Conservation (phyloP, 2,329 filamentous ascomycete species). For the Fusarium tuaranense region DNA sequence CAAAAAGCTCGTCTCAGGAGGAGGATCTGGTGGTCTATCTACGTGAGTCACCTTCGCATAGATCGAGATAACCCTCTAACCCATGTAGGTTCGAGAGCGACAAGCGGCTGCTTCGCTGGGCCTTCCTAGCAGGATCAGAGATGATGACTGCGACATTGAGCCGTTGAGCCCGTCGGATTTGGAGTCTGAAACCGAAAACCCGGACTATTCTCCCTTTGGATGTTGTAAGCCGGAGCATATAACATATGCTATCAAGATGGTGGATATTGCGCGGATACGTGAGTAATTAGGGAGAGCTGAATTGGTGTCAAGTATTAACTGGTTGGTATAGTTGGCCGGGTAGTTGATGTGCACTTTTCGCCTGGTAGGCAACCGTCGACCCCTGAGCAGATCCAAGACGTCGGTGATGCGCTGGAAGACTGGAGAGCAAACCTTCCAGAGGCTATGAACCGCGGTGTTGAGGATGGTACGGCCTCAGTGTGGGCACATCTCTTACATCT, state of each 20-base stretch:
- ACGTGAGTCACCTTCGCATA: constrained; percentile 49
- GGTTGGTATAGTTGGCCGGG: constrained; percentile 43
- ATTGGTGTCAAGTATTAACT: background rate
- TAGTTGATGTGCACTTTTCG: constrained; percentile 52
- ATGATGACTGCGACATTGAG: constrained; percentile 55
- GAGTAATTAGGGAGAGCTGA: constrained; percentile 5
- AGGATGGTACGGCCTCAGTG: constrained; percentile 50
- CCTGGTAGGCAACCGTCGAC: constrained; percentile 48
- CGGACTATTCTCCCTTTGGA: constrained; percentile 43
- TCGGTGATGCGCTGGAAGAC: constrained; percentile 47
- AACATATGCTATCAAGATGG: constrained; percentile 53
- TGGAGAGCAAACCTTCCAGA: constrained; percentile 51
- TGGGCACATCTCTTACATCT: constrained; percentile 53
- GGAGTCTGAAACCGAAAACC: constrained; percentile 43
- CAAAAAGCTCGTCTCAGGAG: constrained; percentile 52
- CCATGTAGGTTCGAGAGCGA: constrained; percentile 49
- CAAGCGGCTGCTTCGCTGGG: constrained; percentile 53
- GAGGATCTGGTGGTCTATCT: constrained; percentile 67
- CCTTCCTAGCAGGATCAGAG: constrained; percentile 51
- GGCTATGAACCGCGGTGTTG: constrained; percentile 44
- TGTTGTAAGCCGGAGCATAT: constrained; percentile 49
- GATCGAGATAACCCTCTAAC: background rate
- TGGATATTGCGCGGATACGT: constrained; percentile 51
- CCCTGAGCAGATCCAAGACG: constrained; percentile 42
- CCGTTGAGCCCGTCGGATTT: constrained; percentile 47